phyloP scores from a whole-genome alignment of 2,329 filamentous ascomycete genomes.

The Xylaria sp. region DNA sequence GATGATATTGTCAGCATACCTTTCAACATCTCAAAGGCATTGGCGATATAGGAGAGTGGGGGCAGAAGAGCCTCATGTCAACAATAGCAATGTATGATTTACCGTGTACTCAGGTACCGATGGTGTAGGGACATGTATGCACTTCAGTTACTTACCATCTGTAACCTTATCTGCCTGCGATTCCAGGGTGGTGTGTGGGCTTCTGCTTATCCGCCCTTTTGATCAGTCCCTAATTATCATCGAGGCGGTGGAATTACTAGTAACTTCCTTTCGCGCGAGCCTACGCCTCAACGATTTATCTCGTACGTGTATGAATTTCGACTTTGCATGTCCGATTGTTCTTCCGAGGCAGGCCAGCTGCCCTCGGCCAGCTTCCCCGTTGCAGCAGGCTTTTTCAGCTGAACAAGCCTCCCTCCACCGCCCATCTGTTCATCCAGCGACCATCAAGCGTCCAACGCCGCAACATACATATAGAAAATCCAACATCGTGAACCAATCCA shows the following conservation, averaged over 20 bases:
- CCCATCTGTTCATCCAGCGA: neutral
- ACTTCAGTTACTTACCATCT: too few relatives aligned
- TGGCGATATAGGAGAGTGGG: too few relatives aligned
- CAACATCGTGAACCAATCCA: neutral
- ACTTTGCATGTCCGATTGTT: neutral
- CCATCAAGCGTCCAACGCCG: too few relatives aligned
- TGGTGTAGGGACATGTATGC: too few relatives aligned
- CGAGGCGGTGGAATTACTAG: neutral
- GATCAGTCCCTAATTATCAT: neutral
- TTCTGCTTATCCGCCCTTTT: conserved; percentile 3
- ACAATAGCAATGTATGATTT: too few relatives aligned
- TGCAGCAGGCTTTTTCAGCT: neutral
- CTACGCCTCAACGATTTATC: neutral
- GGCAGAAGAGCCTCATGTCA: too few relatives aligned
- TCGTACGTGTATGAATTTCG: neutral
- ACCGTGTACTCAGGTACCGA: too few relatives aligned
- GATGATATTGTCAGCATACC: too few relatives aligned
- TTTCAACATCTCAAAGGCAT: too few relatives aligned
- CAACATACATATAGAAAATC: neutral
- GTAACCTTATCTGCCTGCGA: neutral
- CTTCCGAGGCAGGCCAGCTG: neutral
- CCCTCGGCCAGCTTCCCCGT: neutral
- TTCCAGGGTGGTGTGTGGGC: neutral
- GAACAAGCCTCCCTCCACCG: neutral
- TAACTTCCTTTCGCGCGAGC: conserved; percentile 11